A percentile compares a stretch with the other conserved stretches of the same genome.
phyloP scores from a whole-genome alignment of 202 grass and related monocot genomes.

The Saccharum hybrid region DNA sequence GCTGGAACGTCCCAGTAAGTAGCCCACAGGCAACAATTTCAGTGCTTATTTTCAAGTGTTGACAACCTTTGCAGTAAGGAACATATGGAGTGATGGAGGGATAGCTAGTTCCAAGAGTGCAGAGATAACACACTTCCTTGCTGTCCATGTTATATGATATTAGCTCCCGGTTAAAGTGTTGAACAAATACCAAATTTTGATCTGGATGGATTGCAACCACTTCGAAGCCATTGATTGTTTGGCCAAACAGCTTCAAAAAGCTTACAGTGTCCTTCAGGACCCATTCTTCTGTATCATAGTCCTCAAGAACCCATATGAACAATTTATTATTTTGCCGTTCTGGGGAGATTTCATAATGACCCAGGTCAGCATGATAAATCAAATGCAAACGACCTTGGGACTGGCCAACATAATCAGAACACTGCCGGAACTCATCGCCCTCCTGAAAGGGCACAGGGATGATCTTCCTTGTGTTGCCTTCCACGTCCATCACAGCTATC shows the following conservation, averaged over 20 bases:
- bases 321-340: not conserved
- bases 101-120: no score
- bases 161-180: no score
- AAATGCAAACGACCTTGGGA: conserved; percentile 10
- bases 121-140: no score
- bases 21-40: conserved; percentile 2
- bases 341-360: not conserved
- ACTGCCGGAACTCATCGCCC: no score
- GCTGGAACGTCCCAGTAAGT: not conserved
- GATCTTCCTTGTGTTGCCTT: not conserved
- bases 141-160: no score
- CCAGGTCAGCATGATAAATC: not conserved
- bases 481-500: not conserved
- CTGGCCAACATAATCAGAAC: not conserved
- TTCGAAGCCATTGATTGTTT: not conserved
- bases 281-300: not conserved
- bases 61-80: no score
- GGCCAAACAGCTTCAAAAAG: not conserved
- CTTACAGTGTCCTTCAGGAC: not conserved
- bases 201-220: not conserved
- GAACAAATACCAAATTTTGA: no score
- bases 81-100: no score
- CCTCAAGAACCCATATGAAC: not conserved
- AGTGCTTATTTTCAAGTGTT: not conserved
- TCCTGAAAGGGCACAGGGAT: not conserved